A percentile compares a stretch with the other conserved stretches of the same genome.
Conservation (phyloP, 768 basidiomycete genomes). For the Amanita muscaria region DNA sequence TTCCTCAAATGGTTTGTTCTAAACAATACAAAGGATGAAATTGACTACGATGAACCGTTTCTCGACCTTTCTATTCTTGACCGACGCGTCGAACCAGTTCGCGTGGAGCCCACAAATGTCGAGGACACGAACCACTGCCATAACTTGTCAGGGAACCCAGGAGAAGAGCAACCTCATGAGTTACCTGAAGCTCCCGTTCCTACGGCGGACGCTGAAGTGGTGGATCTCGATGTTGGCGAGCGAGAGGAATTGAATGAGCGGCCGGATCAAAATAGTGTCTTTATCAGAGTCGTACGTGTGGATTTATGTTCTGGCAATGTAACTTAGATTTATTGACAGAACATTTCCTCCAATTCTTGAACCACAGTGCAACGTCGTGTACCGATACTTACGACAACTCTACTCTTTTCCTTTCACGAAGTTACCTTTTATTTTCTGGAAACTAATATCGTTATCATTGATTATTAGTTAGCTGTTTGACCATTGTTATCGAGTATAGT, state of each 20-base stretch:
- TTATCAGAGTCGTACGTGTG: not conserved
- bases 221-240: not conserved
- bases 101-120: not conserved
- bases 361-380: too few species aligned
- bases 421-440: too few species aligned
- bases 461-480: too few species aligned
- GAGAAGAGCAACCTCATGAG: not conserved
- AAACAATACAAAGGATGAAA: not conserved
- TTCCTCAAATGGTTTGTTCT: not conserved
- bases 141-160: not conserved
- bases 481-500: too few species aligned
- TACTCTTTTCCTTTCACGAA: too few species aligned
- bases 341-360: too few species aligned
- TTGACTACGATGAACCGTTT: not conserved
- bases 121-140: not conserved
- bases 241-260: not conserved
- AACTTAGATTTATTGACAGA: too few species aligned
- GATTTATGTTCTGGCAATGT: too few species aligned
- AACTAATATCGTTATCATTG: too few species aligned
- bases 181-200: too few species aligned
- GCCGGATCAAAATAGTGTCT: not conserved
- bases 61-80: not conserved
- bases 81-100: not conserved
- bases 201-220: not conserved
- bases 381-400: too few species aligned